Percentiles rank a stretch among this genome's conserved stretches.
These are phyloP conservation scores for Staphylotrichum longicolle DNA, from an alignment of 495 filamentous ascomycete genomes.

Conservation along the genomic window DNA sequence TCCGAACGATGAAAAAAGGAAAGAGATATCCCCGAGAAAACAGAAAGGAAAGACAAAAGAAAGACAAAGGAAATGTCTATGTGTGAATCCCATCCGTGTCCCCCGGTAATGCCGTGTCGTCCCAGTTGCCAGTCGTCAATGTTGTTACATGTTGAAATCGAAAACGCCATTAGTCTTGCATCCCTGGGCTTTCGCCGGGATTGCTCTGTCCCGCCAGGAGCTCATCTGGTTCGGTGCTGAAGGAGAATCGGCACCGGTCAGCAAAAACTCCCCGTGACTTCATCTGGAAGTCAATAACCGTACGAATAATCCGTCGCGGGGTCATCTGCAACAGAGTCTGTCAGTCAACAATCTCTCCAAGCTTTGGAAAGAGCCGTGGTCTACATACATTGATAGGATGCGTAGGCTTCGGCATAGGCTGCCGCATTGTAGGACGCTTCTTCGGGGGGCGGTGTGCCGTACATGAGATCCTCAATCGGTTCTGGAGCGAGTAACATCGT, in stretches of 20 bases:
- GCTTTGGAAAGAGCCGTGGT: background rate
- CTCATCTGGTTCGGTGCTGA: background rate
- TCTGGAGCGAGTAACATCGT: slow-evolving; percentile 17
- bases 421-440: slow-evolving; percentile 4
- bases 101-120: background rate
- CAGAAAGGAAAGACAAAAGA: background rate
- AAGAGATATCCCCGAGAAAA: background rate
- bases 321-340: slow-evolving; percentile 1
- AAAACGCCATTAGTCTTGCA: background rate
- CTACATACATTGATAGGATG: slow-evolving; percentile 7
- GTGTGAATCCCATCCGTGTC: background rate
- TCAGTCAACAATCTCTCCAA: background rate
- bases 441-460: slow-evolving; percentile 28
- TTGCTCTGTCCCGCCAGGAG: no score
- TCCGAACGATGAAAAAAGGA: no score
- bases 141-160: slow-evolving; percentile 6
- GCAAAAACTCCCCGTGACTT: background rate
- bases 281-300: background rate
- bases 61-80: background rate
- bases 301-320: background rate
- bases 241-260: background rate
- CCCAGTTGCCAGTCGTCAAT: background rate
- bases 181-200: no score
- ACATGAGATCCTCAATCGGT: slow-evolving; percentile 30
- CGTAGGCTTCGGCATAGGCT: slow-evolving; percentile 6